Conservation (phyloP, 306 rosid genomes). For the Cucurbita moschata region DNA sequence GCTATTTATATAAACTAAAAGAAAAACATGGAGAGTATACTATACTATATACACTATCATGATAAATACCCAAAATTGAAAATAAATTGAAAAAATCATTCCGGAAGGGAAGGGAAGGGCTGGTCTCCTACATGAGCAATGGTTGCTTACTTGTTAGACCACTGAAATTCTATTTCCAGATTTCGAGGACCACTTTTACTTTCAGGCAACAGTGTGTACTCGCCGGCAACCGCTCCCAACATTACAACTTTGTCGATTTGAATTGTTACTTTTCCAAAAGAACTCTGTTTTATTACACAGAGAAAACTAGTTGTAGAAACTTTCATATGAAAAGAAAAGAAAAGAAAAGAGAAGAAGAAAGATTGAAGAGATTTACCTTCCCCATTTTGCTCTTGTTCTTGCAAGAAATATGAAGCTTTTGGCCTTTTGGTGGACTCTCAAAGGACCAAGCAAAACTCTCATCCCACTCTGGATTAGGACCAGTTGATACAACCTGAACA, state of each 20-base stretch:
- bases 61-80: constrained; percentile 38
- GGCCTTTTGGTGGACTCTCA: constrained; percentile 99
- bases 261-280: constrained; percentile 93
- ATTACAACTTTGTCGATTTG: constrained; percentile 94
- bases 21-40: constrained; percentile 25
- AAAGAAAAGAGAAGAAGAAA: neutral
- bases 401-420: constrained; percentile 94
- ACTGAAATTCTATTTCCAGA: constrained; percentile 93
- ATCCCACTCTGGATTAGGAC: constrained; percentile 95
- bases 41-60: constrained; percentile 35
- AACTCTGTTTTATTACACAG: constrained; percentile 44
- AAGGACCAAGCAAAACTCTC: constrained; percentile 94
- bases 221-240: constrained; percentile 96
- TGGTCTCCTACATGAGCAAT: neutral
- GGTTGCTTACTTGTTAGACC: constrained; percentile 64
- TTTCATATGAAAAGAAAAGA: neutral
- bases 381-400: constrained; percentile 99
- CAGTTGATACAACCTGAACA: constrained; percentile 80
- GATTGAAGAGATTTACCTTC: constrained; percentile 35
- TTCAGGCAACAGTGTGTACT: constrained; percentile 78
- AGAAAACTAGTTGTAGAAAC: neutral
- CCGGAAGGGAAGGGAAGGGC: neutral
- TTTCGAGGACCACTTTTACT: constrained; percentile 95
- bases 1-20: constrained; percentile 16
- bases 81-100: constrained; percentile 10